Conservation (phyloP, 2,329 filamentous ascomycete species). For the Aureobasidium sp. region DNA sequence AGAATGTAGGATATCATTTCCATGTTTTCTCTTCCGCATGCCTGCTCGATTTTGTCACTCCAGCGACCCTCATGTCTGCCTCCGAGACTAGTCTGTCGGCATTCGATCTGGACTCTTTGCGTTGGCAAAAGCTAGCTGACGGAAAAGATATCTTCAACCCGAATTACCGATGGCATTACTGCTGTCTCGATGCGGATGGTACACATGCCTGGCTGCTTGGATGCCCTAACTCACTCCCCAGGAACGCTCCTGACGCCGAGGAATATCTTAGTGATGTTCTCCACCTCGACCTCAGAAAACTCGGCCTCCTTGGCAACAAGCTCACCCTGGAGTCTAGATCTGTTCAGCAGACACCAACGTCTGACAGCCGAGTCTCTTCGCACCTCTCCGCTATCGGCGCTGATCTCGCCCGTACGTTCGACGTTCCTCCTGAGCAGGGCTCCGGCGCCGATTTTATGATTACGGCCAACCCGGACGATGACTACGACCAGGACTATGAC, state of each 20-base stretch:
- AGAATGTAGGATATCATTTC: conserved; percentile 88
- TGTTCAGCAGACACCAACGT: conserved; percentile 41
- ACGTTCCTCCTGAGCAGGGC: conserved; percentile 73
- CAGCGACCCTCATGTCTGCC: conserved; percentile 76
- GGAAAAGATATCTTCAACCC: conserved; percentile 87
- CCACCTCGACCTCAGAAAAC: conserved; percentile 84
- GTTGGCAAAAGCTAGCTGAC: conserved; percentile 93
- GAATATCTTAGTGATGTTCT: conserved; percentile 93
- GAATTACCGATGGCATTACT: conserved; percentile 97
- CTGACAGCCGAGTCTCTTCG: conserved; percentile 45
- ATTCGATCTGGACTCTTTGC: conserved; percentile 74
- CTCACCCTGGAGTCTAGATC: conserved; percentile 32
- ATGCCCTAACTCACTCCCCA: conserved; percentile 66
- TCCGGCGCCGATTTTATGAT: conserved; percentile 88
- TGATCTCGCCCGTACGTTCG: conserved; percentile 81
- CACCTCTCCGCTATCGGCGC: conserved; percentile 63
- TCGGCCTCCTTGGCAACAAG: conserved; percentile 81
- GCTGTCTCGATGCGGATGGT: conserved; percentile 88
- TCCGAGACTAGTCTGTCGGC: conserved; percentile 87
- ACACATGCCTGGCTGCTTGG: conserved; percentile 97
- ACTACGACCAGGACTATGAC: conserved; percentile 22
- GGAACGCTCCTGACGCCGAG: conserved; percentile 65
- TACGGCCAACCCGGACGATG: conserved; percentile 73
- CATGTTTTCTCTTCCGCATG: conserved; percentile 91
- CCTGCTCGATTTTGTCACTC: conserved; percentile 88